Conservation (phyloP, 2,329 filamentous ascomycete species). For the Zymoseptoria tritici region DNA sequence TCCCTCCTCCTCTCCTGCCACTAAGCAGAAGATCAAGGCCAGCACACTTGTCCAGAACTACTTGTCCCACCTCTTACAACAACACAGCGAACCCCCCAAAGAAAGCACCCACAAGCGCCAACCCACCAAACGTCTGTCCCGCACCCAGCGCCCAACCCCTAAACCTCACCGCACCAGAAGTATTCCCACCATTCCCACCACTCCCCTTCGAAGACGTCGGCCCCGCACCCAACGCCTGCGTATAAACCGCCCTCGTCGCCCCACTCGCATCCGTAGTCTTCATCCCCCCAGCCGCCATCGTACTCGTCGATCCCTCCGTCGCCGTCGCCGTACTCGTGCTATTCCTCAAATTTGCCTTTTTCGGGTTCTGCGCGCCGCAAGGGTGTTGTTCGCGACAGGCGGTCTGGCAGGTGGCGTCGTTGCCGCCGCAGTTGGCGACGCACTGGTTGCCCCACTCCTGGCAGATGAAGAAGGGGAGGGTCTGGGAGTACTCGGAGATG, state of each 20-base stretch:
- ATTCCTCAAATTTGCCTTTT: constrained; percentile 43
- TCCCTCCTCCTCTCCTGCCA: neutral
- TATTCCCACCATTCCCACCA: constrained; percentile 7
- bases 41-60: neutral
- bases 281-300: constrained; percentile 29
- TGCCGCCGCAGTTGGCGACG: constrained; percentile 47
- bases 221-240: constrained; percentile 35
- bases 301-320: constrained; percentile 8
- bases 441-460: constrained; percentile 59
- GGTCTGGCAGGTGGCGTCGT: constrained; percentile 51
- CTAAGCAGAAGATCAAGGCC: neutral
- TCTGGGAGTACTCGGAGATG: constrained; percentile 68
- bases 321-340: constrained; percentile 38
- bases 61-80: constrained; percentile 19
- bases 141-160: constrained; percentile 42
- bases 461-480: constrained; percentile 71
- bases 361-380: constrained; percentile 63
- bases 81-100: constrained; percentile 50
- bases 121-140: constrained; percentile 50
- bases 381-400: constrained; percentile 59
- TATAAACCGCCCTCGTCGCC: constrained; percentile 33
- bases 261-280: constrained; percentile 28
- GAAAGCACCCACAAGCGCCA: constrained; percentile 47
- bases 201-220: constrained; percentile 22
- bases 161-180: constrained; percentile 15